Evolutionary conservation across 495 filamentous ascomycete species (phyloP), one percentile per base, ranked within the genome.

Genomic region (Xylaria curta): DNA sequence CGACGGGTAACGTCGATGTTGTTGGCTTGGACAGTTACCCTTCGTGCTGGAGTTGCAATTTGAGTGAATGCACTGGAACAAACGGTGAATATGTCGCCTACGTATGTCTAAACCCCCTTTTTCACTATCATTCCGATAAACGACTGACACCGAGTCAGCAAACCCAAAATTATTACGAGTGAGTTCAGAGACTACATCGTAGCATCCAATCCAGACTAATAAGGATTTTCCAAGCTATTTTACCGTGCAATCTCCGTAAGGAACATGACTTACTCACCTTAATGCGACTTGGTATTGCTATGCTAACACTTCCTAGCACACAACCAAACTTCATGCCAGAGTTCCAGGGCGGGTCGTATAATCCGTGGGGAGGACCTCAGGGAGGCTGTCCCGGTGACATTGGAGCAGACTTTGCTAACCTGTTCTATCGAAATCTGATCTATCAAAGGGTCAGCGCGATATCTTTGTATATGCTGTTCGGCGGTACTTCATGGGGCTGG

Each of bases 311-410:
- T 51, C 60, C 24, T 13, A 73, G 71, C 4, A 85, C 84, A 40
- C 83, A 87, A 74, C 89, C 89, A 0, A 81, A 78, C 9, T 90
- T 89, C 78, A 83, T 91, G 78, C 87, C 87, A 19, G 89, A 91
- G 73, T 91, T 90, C 76, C 89, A 91, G 74, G 89, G 89, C 28
- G 89, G 89, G n/a, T 85, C 82, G 9, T 90, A 88, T 71, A 89
- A 89, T 75, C 88, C 88, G 15, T 91, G 89, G 89, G 86, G 82
- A 69, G 85, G 84, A 0, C 87, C 88, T 0, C 80, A 86, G 70
- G 88, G 87, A 26, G 83, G 83, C 13, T 85, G 84, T 68, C 77
- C 78, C 7, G 74, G 71, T n/a, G 76, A 81, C 49, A 84, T 83
- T 7, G 83, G 79, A 2, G 77, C 83, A 0, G 82, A 85, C 42